Evolutionary conservation across 2,329 filamentous ascomycete genomes (phyloP).

Genomic region (Monosporascus sp.): DNA sequence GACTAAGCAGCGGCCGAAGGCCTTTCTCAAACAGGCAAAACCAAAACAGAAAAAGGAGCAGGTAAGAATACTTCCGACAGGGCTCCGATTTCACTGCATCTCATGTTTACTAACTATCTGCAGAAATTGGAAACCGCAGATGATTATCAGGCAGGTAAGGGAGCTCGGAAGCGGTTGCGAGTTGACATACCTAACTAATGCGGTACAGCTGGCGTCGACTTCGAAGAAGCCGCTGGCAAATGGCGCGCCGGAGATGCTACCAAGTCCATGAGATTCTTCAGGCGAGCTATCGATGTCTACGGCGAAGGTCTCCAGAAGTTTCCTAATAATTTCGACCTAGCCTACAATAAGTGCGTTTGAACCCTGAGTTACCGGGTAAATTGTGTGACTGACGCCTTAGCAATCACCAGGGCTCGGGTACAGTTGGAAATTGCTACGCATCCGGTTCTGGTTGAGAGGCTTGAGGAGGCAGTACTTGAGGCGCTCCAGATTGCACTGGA

Average conservation of each 20-base stretch:
- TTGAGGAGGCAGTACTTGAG: slow-evolving; percentile 49
- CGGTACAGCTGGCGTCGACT: slow-evolving; percentile 53
- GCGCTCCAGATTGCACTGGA: slow-evolving; percentile 55
- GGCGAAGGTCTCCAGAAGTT: slow-evolving; percentile 56
- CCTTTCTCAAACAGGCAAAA: slow-evolving; percentile 14
- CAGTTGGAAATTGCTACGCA: slow-evolving; percentile 67
- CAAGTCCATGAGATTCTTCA: slow-evolving; percentile 52
- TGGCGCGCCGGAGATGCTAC: slow-evolving; percentile 66
- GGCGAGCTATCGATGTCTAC: slow-evolving; percentile 62
- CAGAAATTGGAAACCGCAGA: slow-evolving; percentile 57
- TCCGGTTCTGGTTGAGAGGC: slow-evolving; percentile 52
- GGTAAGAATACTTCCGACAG: neutral
- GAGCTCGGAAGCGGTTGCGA: neutral
- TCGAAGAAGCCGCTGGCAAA: slow-evolving; percentile 69
- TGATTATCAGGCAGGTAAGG: slow-evolving; percentile 58
- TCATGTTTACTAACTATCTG: neutral
- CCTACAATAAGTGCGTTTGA: slow-evolving; percentile 63
- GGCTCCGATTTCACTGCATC: neutral
- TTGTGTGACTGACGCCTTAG: neutral
- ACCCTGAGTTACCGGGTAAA: slow-evolving; percentile 4
- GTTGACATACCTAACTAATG: neutral
- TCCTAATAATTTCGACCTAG: slow-evolving; percentile 61
- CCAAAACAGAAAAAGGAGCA: slow-evolving; percentile 17
- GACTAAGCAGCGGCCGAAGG: slow-evolving; percentile 7
- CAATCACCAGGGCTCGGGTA: slow-evolving; percentile 52